Percentiles rank a stretch among this genome's conserved stretches.
Evolutionary conservation across 116 monocot species (phyloP).

Genomic region (Papilionanthe hybrid): DNA sequence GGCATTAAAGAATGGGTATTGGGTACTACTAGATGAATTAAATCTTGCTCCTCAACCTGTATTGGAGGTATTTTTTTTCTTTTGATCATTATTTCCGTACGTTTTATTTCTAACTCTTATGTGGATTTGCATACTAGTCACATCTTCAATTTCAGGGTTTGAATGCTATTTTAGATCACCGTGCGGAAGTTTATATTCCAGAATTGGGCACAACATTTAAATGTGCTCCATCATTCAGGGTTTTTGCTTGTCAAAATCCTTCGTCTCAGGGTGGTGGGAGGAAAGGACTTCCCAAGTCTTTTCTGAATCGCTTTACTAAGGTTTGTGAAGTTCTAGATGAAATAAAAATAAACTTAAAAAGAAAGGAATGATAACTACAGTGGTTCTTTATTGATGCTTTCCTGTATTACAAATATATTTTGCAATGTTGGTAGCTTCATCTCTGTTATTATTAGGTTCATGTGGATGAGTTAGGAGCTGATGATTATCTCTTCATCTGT

Average conservation of each 20-base stretch:
- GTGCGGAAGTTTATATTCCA: slow-evolving; percentile 92
- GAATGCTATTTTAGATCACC: slow-evolving; percentile 94
- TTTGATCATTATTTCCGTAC: not conserved
- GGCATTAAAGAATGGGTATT: slow-evolving; percentile 86
- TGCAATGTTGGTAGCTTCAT: not conserved
- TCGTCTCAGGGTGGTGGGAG: slow-evolving; percentile 92
- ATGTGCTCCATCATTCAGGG: slow-evolving; percentile 73
- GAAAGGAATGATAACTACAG: not conserved
- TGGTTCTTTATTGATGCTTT: not conserved
- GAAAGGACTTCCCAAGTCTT: slow-evolving; percentile 95
- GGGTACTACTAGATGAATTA: slow-evolving; percentile 97
- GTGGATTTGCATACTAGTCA: not conserved
- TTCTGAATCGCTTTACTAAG: slow-evolving; percentile 93
- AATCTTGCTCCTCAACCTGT: slow-evolving; percentile 99
- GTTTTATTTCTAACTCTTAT: not conserved
- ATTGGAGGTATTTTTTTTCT: slow-evolving; percentile 48
- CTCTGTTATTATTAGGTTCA: slow-evolving; percentile 50
- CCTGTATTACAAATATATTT: not conserved
- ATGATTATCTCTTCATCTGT: slow-evolving; percentile 87
- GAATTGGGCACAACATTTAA: slow-evolving; percentile 67
- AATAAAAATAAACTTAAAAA: not conserved
- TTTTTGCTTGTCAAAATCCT: slow-evolving; percentile 99
- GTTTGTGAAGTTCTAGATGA: slow-evolving; percentile 17
- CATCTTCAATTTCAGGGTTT: slow-evolving; percentile 48
- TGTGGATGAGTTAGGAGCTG: slow-evolving; percentile 71